Evolutionary conservation across 129 eudicot species (phyloP).

Genomic region (Calendula officinalis): DNA sequence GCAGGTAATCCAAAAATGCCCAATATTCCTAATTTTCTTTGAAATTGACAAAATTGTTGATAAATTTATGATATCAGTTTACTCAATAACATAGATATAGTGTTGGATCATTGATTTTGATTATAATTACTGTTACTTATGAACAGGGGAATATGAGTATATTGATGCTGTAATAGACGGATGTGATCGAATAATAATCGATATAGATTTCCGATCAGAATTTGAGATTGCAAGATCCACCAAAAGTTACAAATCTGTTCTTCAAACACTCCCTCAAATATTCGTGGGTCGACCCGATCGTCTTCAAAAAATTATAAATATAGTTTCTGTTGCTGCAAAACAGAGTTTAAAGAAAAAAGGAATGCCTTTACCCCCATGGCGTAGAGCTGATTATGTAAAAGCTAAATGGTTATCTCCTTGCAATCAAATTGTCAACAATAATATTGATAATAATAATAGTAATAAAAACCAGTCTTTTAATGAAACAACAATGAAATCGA

Average conservation of each 20-base stretch:
- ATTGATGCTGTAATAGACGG: slow-evolving; percentile 58
- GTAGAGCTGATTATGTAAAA: slow-evolving; percentile 79
- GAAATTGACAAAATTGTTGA: too few relatives aligned
- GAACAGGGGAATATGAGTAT: slow-evolving; percentile 75
- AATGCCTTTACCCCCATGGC: slow-evolving; percentile 93
- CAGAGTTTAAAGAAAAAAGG: slow-evolving; percentile 85
- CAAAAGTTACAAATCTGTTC: slow-evolving; percentile 58
- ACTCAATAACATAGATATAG: too few relatives aligned
- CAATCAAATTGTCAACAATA: slow-evolving; percentile 28
- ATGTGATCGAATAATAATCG: slow-evolving; percentile 66
- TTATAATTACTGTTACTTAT: not conserved
- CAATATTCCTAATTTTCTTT: too few relatives aligned
- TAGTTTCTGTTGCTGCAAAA: slow-evolving; percentile 70
- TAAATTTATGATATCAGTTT: too few relatives aligned
- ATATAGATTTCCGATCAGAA: slow-evolving; percentile 84
- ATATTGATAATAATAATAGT: not conserved
- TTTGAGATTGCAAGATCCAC: slow-evolving; percentile 90
- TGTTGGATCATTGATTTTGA: not conserved
- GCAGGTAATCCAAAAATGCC: slow-evolving; percentile 48
- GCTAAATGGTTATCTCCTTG: slow-evolving; percentile 85
- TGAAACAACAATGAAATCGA: not conserved
- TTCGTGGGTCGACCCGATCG: slow-evolving; percentile 85
- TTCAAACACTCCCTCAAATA: slow-evolving; percentile 64
- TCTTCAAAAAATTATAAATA: slow-evolving; percentile 52
- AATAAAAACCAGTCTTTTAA: not conserved